Base-by-base conservation (phyloP, 208 protist species). In the Leishmania martiniquensis region DNA sequence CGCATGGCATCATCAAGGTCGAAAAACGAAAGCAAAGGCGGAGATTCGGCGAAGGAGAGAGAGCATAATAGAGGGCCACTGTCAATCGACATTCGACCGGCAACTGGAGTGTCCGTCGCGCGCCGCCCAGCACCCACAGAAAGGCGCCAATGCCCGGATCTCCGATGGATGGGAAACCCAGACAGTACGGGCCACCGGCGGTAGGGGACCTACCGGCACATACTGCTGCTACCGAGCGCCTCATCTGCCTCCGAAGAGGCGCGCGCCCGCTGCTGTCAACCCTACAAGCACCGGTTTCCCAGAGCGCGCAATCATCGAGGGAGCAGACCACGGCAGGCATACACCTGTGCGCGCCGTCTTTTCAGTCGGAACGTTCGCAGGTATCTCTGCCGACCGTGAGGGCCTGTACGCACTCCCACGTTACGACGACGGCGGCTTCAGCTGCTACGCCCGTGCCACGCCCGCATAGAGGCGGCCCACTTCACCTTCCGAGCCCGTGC, bases 161-260 rank as follows among this genome's bases (percentile, higher is more conserved):
- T 34, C 12, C 39, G 29, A 72, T 78, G 73, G 68, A 78, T 42
- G 74, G 79, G n/a, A 83, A 83, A 44, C 74, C 74, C 49, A 57
- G 79, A 42, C 73, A 78, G 44, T 83, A 83, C 45, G 60, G 78
- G 9, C 54, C 80, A 45, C 80, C 80, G 17, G 22, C 80, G 12
- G 62, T 84, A 29, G 60, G 69, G 1, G 70, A 62, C 39, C 47
- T 44, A 15, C 29, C 78, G 12, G 42, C 55, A 22, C 15, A 65
- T 15, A 79, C 22, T n/a, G 6, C 79, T 69, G 6, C 22, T 7
- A 52, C 73, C 17, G 63, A 51, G 45, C 74, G 75, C 10, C 62
- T 84, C 4, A 47, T 76, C 37, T 76, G 34, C 54, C 80, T 84
- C 22, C 80, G 80, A 9, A 67, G 70, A 20, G 42, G 39, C n/a